Percentiles rank a stretch among this genome's conserved stretches.
phyloP scores from a whole-genome alignment of 2,329 filamentous ascomycete species.

The Hymenotorrendiella dingleyae region DNA sequence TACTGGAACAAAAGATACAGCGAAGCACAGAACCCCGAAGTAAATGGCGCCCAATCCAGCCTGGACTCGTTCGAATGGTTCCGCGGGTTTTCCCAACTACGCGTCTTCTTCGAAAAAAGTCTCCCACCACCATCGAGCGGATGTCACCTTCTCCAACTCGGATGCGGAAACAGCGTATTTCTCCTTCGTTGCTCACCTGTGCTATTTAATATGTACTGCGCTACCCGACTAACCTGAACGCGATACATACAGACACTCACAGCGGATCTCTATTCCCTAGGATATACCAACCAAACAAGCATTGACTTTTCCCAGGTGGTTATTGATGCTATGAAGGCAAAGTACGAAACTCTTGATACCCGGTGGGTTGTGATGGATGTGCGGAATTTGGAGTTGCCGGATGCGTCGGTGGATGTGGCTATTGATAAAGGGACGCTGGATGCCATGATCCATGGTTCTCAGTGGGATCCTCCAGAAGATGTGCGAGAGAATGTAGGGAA shows the following conservation, averaged over 20 bases:
- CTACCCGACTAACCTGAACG: too few relatives aligned
- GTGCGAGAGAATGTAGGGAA: conserved; percentile 41
- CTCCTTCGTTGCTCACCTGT: too few relatives aligned
- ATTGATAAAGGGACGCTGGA: conserved; percentile 50
- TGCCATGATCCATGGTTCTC: background rate
- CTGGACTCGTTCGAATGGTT: too few relatives aligned
- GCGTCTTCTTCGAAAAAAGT: too few relatives aligned
- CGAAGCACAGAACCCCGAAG: too few relatives aligned
- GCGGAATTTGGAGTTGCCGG: conserved; percentile 40
- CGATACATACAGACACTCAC: conserved; percentile 48
- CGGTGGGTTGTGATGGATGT: conserved; percentile 46
- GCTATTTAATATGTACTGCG: too few relatives aligned
- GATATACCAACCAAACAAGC: conserved; percentile 48
- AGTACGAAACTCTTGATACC: conserved; percentile 32
- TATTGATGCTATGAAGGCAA: conserved; percentile 44
- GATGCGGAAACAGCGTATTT: too few relatives aligned
- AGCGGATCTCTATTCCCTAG: conserved; percentile 38
- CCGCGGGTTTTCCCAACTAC: too few relatives aligned
- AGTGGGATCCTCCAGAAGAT: conserved; percentile 45
- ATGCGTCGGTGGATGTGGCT: conserved; percentile 44
- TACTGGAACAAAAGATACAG: too few relatives aligned
- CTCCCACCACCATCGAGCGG: too few relatives aligned
- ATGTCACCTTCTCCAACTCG: too few relatives aligned
- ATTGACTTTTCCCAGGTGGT: conserved; percentile 51
- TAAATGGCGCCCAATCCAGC: too few relatives aligned